A percentile compares a stretch with the other conserved stretches of the same genome.
Evolutionary conservation across 164 flowering plant genomes (phyloP).

Genomic region (Kingdonia uniflora): DNA sequence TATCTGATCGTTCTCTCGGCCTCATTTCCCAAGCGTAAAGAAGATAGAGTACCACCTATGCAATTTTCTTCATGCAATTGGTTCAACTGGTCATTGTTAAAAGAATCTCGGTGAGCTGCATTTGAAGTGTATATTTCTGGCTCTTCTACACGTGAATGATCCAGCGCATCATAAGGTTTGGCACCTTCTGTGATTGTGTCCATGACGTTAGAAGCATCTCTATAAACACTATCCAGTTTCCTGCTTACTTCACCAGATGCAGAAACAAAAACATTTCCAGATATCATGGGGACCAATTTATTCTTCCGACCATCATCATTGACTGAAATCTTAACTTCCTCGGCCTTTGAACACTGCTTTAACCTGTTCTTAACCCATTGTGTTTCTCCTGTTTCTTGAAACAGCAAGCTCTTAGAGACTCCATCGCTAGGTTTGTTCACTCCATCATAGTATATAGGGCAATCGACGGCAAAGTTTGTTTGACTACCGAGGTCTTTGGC

Average conservation of each 20-base stretch:
- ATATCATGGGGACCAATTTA: no score
- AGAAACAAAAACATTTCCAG: neutral
- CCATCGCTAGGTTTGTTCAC: slow-evolving; percentile 7
- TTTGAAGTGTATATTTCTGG: no score
- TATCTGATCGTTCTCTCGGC: neutral
- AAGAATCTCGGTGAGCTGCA: no score
- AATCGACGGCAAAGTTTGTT: slow-evolving; percentile 10
- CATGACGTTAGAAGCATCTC: neutral
- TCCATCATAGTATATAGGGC: slow-evolving; percentile 6
- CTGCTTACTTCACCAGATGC: neutral
- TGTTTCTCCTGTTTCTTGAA: slow-evolving; percentile 5
- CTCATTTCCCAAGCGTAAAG: slow-evolving; percentile 1
- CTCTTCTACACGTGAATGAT: no score
- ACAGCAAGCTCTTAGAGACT: neutral
- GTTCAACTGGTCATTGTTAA: no score
- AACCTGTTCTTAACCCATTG: slow-evolving; percentile 14
- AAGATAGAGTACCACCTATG: slow-evolving; percentile 1
- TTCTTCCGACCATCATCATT: slow-evolving; percentile 3
- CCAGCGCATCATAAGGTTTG: slow-evolving; percentile 5
- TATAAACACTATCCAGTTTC: neutral
- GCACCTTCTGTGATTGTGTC: slow-evolving; percentile 4
- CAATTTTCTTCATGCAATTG: no score
- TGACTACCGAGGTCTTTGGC: neutral
- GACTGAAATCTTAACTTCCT: neutral
- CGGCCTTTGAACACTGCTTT: slow-evolving; percentile 10